A percentile compares a stretch with the other conserved stretches of the same genome.
Evolutionary conservation across 192 early-diverging fungal genomes (phyloP).

Genomic region (Phlyctochytrium planicorne): DNA sequence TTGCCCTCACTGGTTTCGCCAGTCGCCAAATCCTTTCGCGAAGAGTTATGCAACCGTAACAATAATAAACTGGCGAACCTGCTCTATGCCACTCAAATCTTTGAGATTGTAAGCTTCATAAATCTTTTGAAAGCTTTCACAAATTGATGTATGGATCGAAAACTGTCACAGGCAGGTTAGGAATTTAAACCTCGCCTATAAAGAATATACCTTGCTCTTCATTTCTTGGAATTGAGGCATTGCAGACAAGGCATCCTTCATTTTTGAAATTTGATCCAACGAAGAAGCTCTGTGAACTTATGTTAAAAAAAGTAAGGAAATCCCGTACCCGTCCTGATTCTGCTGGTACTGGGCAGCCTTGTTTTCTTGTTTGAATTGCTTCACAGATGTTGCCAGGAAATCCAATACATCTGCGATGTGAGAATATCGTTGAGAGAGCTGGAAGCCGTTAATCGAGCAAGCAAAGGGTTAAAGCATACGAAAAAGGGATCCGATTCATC

Average conservation of each 20-base stretch:
- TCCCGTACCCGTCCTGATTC: background rate
- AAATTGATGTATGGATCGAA: constrained; percentile 73
- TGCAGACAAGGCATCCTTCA: constrained; percentile 80
- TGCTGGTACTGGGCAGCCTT: constrained; percentile 51
- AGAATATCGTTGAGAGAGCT: constrained; percentile 31
- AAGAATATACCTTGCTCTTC: constrained; percentile 50
- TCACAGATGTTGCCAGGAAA: constrained; percentile 64
- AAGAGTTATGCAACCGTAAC: background rate
- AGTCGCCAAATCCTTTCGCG: constrained; percentile 60
- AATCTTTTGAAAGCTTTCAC: constrained; percentile 65
- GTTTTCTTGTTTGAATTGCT: constrained; percentile 74
- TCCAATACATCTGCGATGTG: constrained; percentile 80
- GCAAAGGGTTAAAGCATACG: constrained; percentile 28
- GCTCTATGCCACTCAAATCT: constrained; percentile 65
- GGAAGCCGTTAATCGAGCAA: constrained; percentile 2
- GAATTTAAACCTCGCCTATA: background rate
- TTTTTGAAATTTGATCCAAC: constrained; percentile 41
- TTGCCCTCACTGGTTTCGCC: constrained; percentile 70
- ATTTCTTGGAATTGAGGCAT: constrained; percentile 78
- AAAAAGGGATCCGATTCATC: constrained; percentile 76
- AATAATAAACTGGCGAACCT: constrained; percentile 32
- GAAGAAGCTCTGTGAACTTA: constrained; percentile 1
- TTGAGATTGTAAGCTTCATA: constrained; percentile 64
- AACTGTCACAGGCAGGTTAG: constrained; percentile 40
- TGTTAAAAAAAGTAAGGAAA: background rate